Evolutionary conservation across 768 basidiomycete genomes (phyloP).

Genomic region (Wakefieldia striispora): DNA sequence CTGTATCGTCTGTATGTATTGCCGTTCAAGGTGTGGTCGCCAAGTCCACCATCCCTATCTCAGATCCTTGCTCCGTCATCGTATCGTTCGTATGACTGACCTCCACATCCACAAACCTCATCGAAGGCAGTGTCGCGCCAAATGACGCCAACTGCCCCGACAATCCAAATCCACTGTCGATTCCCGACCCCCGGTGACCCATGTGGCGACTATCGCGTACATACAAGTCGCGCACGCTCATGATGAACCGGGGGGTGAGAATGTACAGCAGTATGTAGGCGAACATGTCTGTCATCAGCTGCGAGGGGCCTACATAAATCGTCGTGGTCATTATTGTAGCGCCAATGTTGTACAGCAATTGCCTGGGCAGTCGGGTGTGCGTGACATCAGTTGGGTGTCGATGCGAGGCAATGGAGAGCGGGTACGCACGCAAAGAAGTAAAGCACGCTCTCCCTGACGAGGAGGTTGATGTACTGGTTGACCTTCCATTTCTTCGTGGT

Average conservation of each 20-base stretch:
- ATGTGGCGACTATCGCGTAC: not conserved
- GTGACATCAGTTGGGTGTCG: not conserved
- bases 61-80: too few relatives aligned
- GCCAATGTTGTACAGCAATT: conserved; percentile 11
- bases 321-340: too few relatives aligned
- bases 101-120: not conserved
- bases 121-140: not conserved
- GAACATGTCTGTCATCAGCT: not conserved
- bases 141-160: too few relatives aligned
- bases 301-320: not conserved
- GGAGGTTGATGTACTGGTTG: too few relatives aligned
- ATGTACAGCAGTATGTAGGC: conserved; percentile 1
- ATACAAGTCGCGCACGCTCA: conserved; percentile 16
- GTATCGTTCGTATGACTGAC: too few relatives aligned
- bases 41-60: too few relatives aligned
- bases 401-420: too few relatives aligned
- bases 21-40: too few relatives aligned
- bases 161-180: conserved; percentile 18
- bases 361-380: not conserved
- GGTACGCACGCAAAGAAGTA: conserved; percentile 19
- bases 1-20: too few relatives aligned
- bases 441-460: conserved; percentile 13
- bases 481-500: conserved; percentile 5
- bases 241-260: conserved; percentile 19
- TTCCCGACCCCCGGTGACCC: not conserved